Conservation (phyloP, 345 rosid genomes). For the Salix viminalis region DNA sequence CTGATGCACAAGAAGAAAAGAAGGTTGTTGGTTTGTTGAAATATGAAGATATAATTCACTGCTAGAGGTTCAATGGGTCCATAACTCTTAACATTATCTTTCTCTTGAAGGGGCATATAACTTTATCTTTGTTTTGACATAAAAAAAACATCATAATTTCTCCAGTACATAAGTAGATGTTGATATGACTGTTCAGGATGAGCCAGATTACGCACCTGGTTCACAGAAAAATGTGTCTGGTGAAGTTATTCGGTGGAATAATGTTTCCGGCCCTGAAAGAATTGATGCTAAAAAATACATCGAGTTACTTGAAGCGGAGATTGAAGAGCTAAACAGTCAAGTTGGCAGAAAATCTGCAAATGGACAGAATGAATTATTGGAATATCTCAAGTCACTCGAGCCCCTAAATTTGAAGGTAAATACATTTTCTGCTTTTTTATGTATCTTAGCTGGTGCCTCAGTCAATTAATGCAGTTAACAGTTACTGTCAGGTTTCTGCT, state of each 20-base stretch:
- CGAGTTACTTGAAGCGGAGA: conserved; percentile 90
- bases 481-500: not conserved
- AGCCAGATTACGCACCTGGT: conserved; percentile 81
- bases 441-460: not conserved
- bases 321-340: conserved; percentile 77
- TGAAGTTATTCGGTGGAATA: conserved; percentile 88
- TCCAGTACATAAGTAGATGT: not conserved
- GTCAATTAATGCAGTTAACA: not conserved
- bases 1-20: conserved; percentile 49
- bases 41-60: not conserved
- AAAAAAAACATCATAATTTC: not conserved
- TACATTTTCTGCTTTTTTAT: not conserved
- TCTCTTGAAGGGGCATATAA: not conserved
- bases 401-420: conserved; percentile 93
- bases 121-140: not conserved
- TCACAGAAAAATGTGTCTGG: conserved; percentile 92
- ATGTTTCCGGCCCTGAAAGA: conserved; percentile 81
- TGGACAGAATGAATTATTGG: conserved; percentile 81
- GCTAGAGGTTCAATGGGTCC: not conserved
- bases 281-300: conserved; percentile 87
- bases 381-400: conserved; percentile 82
- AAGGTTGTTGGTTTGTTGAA: not conserved
- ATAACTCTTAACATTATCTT: not conserved
- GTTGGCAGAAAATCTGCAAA: conserved; percentile 59
- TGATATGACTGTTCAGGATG: conserved; percentile 37